A percentile compares a stretch with the other conserved stretches of the same genome.
These are phyloP conservation scores for Neurospora tetraspora DNA, from an alignment of 495 filamentous ascomycete genomes.

Conservation along the genomic window DNA sequence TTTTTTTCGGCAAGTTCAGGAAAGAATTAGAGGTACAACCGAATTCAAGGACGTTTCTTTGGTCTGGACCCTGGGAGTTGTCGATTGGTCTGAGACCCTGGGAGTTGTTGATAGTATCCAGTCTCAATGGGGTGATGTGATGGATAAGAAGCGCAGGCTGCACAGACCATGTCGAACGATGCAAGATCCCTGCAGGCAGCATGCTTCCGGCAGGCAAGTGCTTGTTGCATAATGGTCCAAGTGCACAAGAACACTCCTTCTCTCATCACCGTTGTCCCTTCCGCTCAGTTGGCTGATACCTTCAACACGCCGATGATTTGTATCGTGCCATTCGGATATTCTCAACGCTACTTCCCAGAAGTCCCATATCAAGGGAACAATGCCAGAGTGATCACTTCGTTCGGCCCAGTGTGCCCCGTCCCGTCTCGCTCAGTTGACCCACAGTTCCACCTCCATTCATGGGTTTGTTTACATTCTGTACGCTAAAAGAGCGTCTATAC, in stretches of 20 bases:
- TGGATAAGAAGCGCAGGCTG: slow-evolving; percentile 13
- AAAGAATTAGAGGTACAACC: neutral
- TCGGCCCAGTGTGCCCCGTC: neutral
- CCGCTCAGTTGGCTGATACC: neutral
- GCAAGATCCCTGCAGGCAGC: neutral
- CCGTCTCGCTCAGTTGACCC: neutral
- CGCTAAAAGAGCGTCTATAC: neutral
- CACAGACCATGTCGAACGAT: neutral
- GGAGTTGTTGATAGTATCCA: neutral
- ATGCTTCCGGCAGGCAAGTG: neutral
- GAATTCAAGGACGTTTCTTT: neutral
- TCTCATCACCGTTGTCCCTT: neutral
- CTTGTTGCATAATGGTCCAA: neutral
- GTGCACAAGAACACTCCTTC: neutral
- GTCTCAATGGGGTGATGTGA: slow-evolving; percentile 20
- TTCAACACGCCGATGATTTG: neutral
- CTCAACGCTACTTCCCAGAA: neutral
- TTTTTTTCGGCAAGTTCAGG: neutral
- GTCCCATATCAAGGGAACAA: neutral
- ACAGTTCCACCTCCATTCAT: neutral
- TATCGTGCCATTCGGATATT: neutral
- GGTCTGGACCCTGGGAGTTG: neutral
- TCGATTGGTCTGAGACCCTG: neutral
- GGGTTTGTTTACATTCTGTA: neutral
- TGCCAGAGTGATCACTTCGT: neutral